Conservation (phyloP, 805 yeast species). For the Nakazawaea ernobii region DNA sequence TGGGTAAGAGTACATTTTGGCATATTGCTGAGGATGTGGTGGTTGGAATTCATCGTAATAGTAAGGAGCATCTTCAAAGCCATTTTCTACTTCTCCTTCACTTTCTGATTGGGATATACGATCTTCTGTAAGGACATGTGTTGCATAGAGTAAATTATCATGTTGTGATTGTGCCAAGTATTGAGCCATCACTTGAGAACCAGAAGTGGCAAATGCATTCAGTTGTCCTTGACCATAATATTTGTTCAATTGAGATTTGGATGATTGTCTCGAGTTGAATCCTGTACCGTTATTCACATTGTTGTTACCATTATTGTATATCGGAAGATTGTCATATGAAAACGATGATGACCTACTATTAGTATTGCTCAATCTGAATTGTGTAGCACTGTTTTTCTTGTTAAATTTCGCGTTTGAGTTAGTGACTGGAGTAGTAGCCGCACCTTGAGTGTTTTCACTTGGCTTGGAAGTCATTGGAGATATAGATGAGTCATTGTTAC, state of each 20-base stretch:
- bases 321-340: constrained; percentile 4
- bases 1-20: constrained; percentile 3
- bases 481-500: constrained; percentile 2
- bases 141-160: constrained; percentile 44
- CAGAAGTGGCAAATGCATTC: constrained; percentile 31
- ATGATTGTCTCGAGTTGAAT: constrained; percentile 8
- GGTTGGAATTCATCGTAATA: constrained; percentile 1
- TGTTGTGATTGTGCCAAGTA: constrained; percentile 70
- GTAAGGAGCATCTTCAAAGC: neutral
- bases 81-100: neutral
- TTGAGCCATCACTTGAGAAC: constrained; percentile 75
- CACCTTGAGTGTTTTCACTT: neutral
- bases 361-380: constrained; percentile 3
- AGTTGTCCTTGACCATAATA: constrained; percentile 7
- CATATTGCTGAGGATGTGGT: neutral
- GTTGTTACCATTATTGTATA: neutral
- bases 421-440: neutral
- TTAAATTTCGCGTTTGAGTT: neutral
- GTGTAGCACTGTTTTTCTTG: constrained; percentile 5
- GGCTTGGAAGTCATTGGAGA: constrained; percentile 2
- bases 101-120: neutral
- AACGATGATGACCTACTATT: constrained; percentile 10
- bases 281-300: neutral
- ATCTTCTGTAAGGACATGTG: constrained; percentile 13
- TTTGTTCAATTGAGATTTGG: constrained; percentile 5